These are phyloP conservation scores for Dimargaris verticillata DNA, from an alignment of 192 early-diverging fungal genomes.

Conservation along the genomic window DNA sequence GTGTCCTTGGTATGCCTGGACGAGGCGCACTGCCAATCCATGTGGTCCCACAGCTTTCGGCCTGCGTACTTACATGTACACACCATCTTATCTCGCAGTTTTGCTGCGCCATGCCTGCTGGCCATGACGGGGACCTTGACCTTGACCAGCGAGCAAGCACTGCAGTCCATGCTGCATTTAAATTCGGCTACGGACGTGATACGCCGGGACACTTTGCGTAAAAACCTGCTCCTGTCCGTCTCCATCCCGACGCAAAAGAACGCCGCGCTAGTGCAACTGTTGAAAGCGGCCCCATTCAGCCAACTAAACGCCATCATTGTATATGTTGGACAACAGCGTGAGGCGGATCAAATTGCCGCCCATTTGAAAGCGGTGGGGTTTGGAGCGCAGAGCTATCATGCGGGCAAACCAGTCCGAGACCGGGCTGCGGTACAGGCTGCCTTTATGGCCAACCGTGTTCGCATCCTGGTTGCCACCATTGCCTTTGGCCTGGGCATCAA, in stretches of 20 bases:
- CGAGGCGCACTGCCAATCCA: conserved; percentile 68
- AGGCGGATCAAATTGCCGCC: conserved; percentile 49
- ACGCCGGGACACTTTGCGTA: conserved; percentile 29
- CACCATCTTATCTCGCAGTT: conserved; percentile 22
- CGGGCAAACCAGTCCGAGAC: conserved; percentile 40
- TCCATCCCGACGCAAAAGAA: conserved; percentile 33
- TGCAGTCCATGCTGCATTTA: conserved; percentile 43
- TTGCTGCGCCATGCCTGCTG: conserved; percentile 37
- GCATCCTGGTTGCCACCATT: conserved; percentile 55
- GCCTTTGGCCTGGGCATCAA: conserved; percentile 65
- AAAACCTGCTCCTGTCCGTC: conserved; percentile 44
- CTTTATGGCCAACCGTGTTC: conserved; percentile 41
- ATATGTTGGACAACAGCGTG: conserved; percentile 43
- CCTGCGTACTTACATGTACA: conserved; percentile 47
- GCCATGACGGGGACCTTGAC: conserved; percentile 66
- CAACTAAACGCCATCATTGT: conserved; percentile 44
- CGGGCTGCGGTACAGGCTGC: conserved; percentile 42
- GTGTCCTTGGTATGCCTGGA: conserved; percentile 54
- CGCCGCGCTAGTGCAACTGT: conserved; percentile 30
- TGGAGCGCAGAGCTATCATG: conserved; percentile 61
- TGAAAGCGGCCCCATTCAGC: conserved; percentile 33
- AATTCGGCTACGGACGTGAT: conserved; percentile 30
- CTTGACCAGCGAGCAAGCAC: conserved; percentile 23
- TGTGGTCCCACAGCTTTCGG: conserved; percentile 78
- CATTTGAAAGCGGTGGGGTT: conserved; percentile 46